Evolutionary conservation across 768 basidiomycete genomes (phyloP), one percentile per base, ranked within the genome.

Genomic region (Lentinus tigrinus): DNA sequence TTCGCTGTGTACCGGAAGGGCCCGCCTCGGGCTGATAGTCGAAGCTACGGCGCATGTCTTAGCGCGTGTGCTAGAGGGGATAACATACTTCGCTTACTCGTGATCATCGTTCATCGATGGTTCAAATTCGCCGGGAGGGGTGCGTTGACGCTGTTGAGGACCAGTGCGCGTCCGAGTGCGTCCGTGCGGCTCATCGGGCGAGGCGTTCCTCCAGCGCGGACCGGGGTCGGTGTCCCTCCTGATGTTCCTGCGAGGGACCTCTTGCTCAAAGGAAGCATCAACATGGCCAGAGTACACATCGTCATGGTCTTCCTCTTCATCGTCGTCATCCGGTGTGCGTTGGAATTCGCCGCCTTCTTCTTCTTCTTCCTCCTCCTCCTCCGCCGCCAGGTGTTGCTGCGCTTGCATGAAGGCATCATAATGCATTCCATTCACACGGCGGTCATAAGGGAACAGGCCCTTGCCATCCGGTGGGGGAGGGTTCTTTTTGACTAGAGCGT

Each of bases 401-500:
- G 23, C 27, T 42, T 13, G 43, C 52, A 36, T 46, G 34, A 40
- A 31, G 10, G 27, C 27, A 46, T 26, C 31, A 26, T 4, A 46
- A 14, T 13, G 24, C 31, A 10, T 44, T 2, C 19, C 16, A 39
- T 57, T 53, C 21, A 54, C 51, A 4, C 55, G 55, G 17, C 61
- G 26, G 24, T 50, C 42, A 31, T 56, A 53, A 14, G 54, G 51
- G 4, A 47, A 56, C 16, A 57, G 37, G 14, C 64, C 64, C 31
- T 65, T 62, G 6, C 61, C 61, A 26, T 61, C 64, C 6, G 23
- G 11, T 1, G 56, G 58, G 3, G 64, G 64, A 8, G 64, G 64
- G 28, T 61, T 36, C 21, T 58, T 31, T 23, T 37, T 36, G 9
- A 58, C 64, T 3, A 60, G 9, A 9, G 10, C 23, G 0, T 26